These are phyloP conservation scores for Talaromyces trachyspermus DNA, from an alignment of 495 filamentous ascomycete species.

Conservation along the genomic window DNA sequence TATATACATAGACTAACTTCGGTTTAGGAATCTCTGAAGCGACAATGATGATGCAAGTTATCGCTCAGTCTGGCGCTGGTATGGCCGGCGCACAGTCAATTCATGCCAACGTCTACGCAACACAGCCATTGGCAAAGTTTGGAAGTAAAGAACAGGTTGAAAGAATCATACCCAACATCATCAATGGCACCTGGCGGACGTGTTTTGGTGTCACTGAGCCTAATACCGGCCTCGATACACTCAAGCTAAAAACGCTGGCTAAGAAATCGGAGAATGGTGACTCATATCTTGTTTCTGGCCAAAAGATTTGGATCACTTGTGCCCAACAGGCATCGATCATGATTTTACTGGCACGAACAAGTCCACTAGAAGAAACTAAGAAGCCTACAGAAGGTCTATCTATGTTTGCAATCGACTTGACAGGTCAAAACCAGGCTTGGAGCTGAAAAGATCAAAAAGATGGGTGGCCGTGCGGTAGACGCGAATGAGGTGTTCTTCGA, in stretches of 20 bases:
- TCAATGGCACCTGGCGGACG: conserved; percentile 57
- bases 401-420: conserved; percentile 68
- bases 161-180: conserved; percentile 58
- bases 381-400: conserved; percentile 65
- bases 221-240: conserved; percentile 68
- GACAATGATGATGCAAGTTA: conserved; percentile 80
- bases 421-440: conserved; percentile 44
- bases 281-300: conserved; percentile 56
- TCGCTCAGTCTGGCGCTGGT: conserved; percentile 67
- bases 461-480: conserved; percentile 60
- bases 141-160: conserved; percentile 53
- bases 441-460: conserved; percentile 67
- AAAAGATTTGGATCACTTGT: conserved; percentile 80
- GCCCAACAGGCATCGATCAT: conserved; percentile 72
- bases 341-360: conserved; percentile 71
- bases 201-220: conserved; percentile 44
- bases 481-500: conserved; percentile 70
- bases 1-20: not conserved
- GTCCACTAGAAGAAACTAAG: conserved; percentile 54
- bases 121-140: conserved; percentile 67
- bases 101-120: conserved; percentile 73
- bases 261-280: conserved; percentile 35
- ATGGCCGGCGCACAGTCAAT: conserved; percentile 73
- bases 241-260: conserved; percentile 57
- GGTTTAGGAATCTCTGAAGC: conserved; percentile 59